Base-by-base conservation (phyloP, 139 green algal species). In the Chlamydomonas asymmetrica region DNA sequence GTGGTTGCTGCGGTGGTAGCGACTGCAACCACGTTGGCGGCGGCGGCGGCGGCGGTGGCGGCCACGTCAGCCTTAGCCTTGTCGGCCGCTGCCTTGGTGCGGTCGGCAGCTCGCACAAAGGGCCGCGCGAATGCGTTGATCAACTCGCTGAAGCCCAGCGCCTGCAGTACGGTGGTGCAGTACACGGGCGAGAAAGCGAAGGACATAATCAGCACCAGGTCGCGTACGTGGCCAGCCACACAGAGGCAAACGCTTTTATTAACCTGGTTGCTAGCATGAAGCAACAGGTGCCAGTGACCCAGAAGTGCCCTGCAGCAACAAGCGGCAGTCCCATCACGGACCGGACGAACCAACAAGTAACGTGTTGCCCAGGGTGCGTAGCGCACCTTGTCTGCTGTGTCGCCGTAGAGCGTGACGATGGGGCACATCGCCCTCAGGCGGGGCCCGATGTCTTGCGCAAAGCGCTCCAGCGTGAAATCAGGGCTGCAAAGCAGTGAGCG, bases 401-500 rank as follows among this genome's bases (percentile, higher is more conserved):
- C 79, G 61, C 79, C 79, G 61, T 85, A 85, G 5, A 85, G 32
- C 7, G 73, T 81, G n/a, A 85, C 67, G 29, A 77, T 31, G 4
- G 73, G 71, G 73, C 79, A 82, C n/a, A 85, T 37, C 37, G 73
- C 63, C n/a, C 79, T 48, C 73, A 85, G 73, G 16, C 73, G 52
- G 25, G 57, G 63, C 20, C 71, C 78, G 27, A 59, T 61, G 13
- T 83, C 62, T 27, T 52, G 31, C 27, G 43, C 52, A 60, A 83
- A 83, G 25, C 22, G 31, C 35, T 49, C 8, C 29, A 80, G 41
- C 38, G 67, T 71, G 34, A 72, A 75, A 39, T 83, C 78, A 1
- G 78, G 78, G 71, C 66, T 83, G 35, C 60, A 62, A 5, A 83
- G 39, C 25, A n/a, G 48, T 76, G 9, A 76, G n/a, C 22, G 38